These are phyloP conservation scores for Pyrenophora graminea DNA, from an alignment of 2,329 filamentous ascomycete genomes.

Conservation along the genomic window DNA sequence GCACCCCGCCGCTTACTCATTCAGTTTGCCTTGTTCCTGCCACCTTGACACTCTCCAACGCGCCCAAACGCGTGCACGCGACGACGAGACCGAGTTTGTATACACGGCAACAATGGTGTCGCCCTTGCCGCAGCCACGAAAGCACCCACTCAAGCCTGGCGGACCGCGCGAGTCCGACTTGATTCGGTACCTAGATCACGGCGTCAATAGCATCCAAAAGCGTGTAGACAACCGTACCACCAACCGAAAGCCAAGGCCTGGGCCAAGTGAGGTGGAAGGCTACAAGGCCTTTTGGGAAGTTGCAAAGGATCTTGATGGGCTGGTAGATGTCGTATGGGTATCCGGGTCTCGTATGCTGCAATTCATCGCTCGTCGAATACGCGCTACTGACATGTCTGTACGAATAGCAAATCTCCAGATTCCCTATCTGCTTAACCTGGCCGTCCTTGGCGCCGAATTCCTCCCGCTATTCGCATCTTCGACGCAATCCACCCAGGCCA, in stretches of 20 bases:
- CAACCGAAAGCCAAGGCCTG: slow-evolving; percentile 55
- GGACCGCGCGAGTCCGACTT: slow-evolving; percentile 63
- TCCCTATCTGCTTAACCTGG: slow-evolving; percentile 79
- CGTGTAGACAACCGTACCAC: slow-evolving; percentile 37
- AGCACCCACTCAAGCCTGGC: slow-evolving; percentile 58
- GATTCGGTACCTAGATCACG: slow-evolving; percentile 61
- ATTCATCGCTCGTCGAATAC: not conserved
- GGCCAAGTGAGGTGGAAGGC: slow-evolving; percentile 48
- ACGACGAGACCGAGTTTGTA: not conserved
- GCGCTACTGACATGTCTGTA: not conserved
- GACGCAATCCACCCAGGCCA: slow-evolving; percentile 65
- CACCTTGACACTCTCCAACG: slow-evolving; percentile 13
- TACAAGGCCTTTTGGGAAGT: slow-evolving; percentile 70
- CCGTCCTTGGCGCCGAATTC: slow-evolving; percentile 72
- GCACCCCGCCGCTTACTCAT: slow-evolving; percentile 21
- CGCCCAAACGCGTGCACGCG: not conserved
- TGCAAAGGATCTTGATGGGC: slow-evolving; percentile 71
- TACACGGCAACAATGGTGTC: slow-evolving; percentile 9
- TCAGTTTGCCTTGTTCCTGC: slow-evolving; percentile 7
- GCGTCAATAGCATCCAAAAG: slow-evolving; percentile 44
- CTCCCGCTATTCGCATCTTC: slow-evolving; percentile 72
- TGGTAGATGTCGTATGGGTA: slow-evolving; percentile 84
- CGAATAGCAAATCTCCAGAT: slow-evolving; percentile 73
- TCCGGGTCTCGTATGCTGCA: slow-evolving; percentile 75
- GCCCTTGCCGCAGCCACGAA: slow-evolving; percentile 58